phyloP scores from a whole-genome alignment of 805 yeast genomes.

The Candida ulmi region DNA sequence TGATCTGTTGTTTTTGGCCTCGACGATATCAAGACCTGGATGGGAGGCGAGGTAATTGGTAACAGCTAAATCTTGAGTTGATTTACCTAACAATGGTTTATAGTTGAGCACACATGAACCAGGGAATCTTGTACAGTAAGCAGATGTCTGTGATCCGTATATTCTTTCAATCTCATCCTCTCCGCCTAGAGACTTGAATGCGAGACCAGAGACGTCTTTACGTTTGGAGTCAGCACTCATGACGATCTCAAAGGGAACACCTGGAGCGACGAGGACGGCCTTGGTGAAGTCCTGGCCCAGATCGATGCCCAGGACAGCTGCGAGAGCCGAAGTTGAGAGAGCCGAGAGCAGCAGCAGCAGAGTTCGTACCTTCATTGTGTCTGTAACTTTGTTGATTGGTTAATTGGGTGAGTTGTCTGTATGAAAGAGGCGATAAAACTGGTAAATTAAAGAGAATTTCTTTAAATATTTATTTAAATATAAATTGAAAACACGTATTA shows the following conservation, averaged over 20 bases:
- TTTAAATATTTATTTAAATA: too few relatives aligned
- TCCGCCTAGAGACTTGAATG: conserved; percentile 42
- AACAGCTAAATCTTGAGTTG: conserved; percentile 41
- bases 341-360: conserved; percentile 4
- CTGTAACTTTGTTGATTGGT: too few relatives aligned
- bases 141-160: conserved; percentile 71
- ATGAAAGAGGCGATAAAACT: too few relatives aligned
- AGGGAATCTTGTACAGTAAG: conserved; percentile 72
- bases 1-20: conserved; percentile 38
- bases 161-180: conserved; percentile 57
- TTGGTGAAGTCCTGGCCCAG: conserved; percentile 84
- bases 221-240: conserved; percentile 88
- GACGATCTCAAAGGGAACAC: conserved; percentile 80
- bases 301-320: conserved; percentile 83
- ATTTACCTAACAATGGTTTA: conserved; percentile 68
- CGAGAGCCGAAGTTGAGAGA: conserved; percentile 22
- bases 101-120: conserved; percentile 56
- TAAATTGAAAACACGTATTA: too few relatives aligned
- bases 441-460: too few relatives aligned
- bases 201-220: conserved; percentile 78
- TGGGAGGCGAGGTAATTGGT: conserved; percentile 45
- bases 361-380: conserved; percentile 4
- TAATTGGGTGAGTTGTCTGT: too few relatives aligned
- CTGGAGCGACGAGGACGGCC: conserved; percentile 86
- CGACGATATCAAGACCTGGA: conserved; percentile 51